phyloP scores from a whole-genome alignment of 306 rosid genomes.

The Corylus heterophylla region DNA sequence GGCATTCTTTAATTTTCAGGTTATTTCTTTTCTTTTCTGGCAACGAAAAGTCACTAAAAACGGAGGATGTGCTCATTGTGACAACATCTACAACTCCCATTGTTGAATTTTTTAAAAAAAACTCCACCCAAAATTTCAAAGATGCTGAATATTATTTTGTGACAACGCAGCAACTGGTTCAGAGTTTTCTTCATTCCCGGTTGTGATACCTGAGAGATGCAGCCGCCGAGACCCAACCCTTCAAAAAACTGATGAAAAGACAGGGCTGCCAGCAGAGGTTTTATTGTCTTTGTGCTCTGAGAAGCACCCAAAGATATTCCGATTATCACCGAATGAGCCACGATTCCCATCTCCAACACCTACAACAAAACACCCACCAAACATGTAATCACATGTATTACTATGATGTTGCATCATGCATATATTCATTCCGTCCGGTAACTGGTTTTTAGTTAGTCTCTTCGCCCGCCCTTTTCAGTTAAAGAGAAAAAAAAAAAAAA shows the following conservation, averaged over 20 bases:
- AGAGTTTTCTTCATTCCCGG: too few species aligned
- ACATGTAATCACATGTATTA: too few species aligned
- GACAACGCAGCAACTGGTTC: too few species aligned
- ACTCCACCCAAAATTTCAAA: neutral
- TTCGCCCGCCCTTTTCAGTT: too few species aligned
- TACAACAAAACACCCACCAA: neutral
- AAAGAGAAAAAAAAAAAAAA: neutral
- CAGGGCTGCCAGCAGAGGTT: conserved; percentile 64
- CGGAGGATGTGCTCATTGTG: conserved; percentile 40
- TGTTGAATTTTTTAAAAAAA: conserved; percentile 3
- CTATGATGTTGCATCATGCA: too few species aligned
- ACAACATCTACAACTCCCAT: conserved; percentile 26
- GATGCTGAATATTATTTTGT: neutral
- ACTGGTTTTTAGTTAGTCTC: too few species aligned
- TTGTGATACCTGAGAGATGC: conserved; percentile 69
- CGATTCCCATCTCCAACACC: conserved; percentile 85
- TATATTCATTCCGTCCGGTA: too few species aligned
- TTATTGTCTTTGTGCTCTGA: conserved; percentile 48
- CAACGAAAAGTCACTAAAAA: neutral
- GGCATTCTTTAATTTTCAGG: neutral
- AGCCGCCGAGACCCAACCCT: conserved; percentile 91
- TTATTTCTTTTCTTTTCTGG: neutral
- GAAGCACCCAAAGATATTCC: conserved; percentile 75
- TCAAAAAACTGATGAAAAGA: conserved; percentile 94
- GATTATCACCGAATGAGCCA: conserved; percentile 80